Percentiles rank a stretch among this genome's conserved stretches.
Evolutionary conservation across 768 basidiomycete species (phyloP).

Genomic region (Coprinopsis cinerea): DNA sequence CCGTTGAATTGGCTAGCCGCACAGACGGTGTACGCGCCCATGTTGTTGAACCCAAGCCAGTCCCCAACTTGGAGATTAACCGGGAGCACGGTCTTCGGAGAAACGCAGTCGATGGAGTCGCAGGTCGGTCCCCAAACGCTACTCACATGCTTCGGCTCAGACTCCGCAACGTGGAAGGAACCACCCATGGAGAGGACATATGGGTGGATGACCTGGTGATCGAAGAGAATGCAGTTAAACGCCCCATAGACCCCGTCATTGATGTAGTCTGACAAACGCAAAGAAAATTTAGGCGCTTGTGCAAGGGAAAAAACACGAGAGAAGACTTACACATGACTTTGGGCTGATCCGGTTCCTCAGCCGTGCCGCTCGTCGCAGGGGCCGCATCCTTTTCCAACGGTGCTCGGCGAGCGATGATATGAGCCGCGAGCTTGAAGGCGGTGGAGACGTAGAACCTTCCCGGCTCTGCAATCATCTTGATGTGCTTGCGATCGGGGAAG

Average conservation of each 20-base stretch:
- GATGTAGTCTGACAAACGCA: slow-evolving; percentile 75
- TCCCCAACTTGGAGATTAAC: slow-evolving; percentile 79
- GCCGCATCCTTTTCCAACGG: slow-evolving; percentile 26
- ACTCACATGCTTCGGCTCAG: slow-evolving; percentile 37
- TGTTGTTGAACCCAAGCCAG: slow-evolving; percentile 96
- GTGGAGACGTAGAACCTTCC: slow-evolving; percentile 90
- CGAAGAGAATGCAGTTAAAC: slow-evolving; percentile 96
- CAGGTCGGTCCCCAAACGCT: slow-evolving; percentile 99
- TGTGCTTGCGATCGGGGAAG: slow-evolving; percentile 66
- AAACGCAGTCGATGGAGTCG: slow-evolving; percentile 95
- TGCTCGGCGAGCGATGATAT: slow-evolving; percentile 86
- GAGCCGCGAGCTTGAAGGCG: slow-evolving; percentile 88
- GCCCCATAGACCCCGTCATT: slow-evolving; percentile 98
- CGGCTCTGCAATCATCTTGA: slow-evolving; percentile 92
- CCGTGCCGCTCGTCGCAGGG: slow-evolving; percentile 5
- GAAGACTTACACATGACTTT: slow-evolving; percentile 80
- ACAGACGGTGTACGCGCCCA: slow-evolving; percentile 99
- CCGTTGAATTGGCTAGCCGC: slow-evolving; percentile 96
- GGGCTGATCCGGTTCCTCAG: slow-evolving; percentile 30
- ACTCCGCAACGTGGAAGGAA: slow-evolving; percentile 51
- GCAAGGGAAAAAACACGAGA: slow-evolving; percentile 22
- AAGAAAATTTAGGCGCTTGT: slow-evolving; percentile 9
- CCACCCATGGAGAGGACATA: slow-evolving; percentile 66
- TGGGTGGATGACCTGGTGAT: slow-evolving; percentile 79
- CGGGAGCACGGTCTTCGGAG: slow-evolving; percentile 55